Evolutionary conservation across 306 rosid species (phyloP).

Genomic region (Corylus americana): DNA sequence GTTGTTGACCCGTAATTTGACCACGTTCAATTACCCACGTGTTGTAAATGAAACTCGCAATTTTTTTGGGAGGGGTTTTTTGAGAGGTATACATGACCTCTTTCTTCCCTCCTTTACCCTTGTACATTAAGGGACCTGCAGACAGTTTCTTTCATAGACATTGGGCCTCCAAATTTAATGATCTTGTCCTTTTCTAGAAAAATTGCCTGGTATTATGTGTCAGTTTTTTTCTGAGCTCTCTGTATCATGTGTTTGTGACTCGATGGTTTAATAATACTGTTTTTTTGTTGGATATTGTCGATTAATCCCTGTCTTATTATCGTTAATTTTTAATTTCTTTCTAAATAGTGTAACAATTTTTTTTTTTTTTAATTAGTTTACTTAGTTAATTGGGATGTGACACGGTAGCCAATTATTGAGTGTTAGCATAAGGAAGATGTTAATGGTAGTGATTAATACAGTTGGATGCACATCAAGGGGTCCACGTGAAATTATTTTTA

Average conservation of each 20-base stretch:
- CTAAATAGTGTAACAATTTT: not conserved
- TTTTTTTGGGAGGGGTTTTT: constrained; percentile 24
- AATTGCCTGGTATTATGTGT: not conserved
- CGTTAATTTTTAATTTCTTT: not conserved
- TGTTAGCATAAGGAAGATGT: not conserved
- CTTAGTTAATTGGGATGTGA: constrained; percentile 1
- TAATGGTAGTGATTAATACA: not conserved
- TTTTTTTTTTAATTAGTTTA: not conserved
- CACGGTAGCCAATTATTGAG: constrained; percentile 9
- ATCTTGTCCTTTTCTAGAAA: not conserved
- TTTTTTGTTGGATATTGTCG: not conserved
- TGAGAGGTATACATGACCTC: constrained; percentile 36
- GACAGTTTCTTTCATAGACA: constrained; percentile 1
- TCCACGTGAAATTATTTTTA: constrained; percentile 17
- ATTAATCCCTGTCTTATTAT: not conserved
- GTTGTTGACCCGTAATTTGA: constrained; percentile 38
- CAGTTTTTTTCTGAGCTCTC: too few species aligned
- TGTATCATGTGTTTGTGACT: not conserved
- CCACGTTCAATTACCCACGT: constrained; percentile 46
- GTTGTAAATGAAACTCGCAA: constrained; percentile 22
- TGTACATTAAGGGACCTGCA: constrained; percentile 14
- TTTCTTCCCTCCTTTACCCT: constrained; percentile 12
- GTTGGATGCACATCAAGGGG: constrained; percentile 10
- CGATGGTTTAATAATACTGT: not conserved
- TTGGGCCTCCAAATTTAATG: not conserved